Evolutionary conservation across 805 yeast species (phyloP), one percentile per base, ranked within the genome.

Genomic region (Candida morakotiae): DNA sequence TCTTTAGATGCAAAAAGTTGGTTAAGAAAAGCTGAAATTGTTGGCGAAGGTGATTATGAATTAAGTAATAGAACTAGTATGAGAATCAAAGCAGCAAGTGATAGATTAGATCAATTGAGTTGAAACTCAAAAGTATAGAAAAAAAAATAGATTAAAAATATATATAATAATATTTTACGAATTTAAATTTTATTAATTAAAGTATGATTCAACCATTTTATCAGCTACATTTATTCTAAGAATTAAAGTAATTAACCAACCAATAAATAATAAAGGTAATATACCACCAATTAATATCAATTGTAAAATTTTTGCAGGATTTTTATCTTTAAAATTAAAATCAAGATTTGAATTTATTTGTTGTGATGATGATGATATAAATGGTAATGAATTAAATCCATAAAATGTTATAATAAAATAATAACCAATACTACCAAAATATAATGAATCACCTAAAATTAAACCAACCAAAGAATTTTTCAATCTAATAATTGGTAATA

Each of bases 1-100:
- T n/a, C n/a, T n/a, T n/a, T n/a, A n/a, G 69, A 65, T 42, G 48
- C 62, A 35, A 53, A 54, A 39, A 69, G 69, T 13, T 89, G 95
- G 91, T 64, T 89, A 41, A 73, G 69, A 32, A 73, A 77, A 45
- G 87, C 95, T 0, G 81, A 79, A 43, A 62, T 64, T 28, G 88
- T 83, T 55, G 78, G 88, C n/a, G 77, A 75, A 14, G 95, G 83
- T 18, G 97, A 91, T 60, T 91, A 87, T 58, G 97, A 91, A 56
- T 70, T 89, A 52, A 87, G 96, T 60, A 85, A 95, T 9, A 71
- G 97, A 44, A 77, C 94, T 7, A 81, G 84, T 11, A 83, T 91
- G 91, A 80, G 84, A 55, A 79, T 87, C 37, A 89, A 89, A 58
- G 89, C 94, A 1, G 93, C 93, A 1, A 56, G 77, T 33, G 94